phyloP scores from a whole-genome alignment of 2,329 filamentous ascomycete genomes.

The Lasiodiplodia sp. region DNA sequence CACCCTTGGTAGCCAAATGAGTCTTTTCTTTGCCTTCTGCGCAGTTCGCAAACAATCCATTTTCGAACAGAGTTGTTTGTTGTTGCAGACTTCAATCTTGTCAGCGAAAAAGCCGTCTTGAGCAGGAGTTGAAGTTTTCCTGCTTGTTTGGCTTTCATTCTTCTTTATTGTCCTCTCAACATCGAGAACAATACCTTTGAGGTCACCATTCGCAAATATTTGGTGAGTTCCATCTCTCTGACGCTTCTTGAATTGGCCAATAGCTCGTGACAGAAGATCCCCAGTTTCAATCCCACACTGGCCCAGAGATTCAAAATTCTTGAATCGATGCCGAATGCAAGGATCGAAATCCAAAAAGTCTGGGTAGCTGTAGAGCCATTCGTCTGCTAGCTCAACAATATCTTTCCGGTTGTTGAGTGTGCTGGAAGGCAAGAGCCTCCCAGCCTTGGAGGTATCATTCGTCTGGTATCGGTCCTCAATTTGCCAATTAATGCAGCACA shows the following conservation, averaged over 20 bases:
- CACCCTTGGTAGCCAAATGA: background rate
- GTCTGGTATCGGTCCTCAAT: too few relatives aligned
- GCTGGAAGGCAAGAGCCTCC: slow-evolving; percentile 10
- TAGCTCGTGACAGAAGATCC: too few relatives aligned
- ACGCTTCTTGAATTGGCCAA: too few relatives aligned
- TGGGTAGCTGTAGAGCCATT: slow-evolving; percentile 29
- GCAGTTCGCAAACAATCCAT: background rate
- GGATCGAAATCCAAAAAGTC: slow-evolving; percentile 16
- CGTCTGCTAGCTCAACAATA: slow-evolving; percentile 27
- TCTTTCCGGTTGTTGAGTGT: slow-evolving; percentile 16
- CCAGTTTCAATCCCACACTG: too few relatives aligned
- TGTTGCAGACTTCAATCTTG: background rate
- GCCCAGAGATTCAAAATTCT: too few relatives aligned
- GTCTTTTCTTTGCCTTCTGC: slow-evolving; percentile 17
- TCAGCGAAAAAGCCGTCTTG: background rate
- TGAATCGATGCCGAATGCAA: background rate
- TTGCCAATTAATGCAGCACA: too few relatives aligned
- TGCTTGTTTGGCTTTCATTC: too few relatives aligned
- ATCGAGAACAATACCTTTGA: too few relatives aligned
- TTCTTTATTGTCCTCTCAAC: too few relatives aligned
- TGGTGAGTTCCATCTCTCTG: too few relatives aligned
- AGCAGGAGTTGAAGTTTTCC: too few relatives aligned
- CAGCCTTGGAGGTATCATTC: background rate
- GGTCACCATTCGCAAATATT: accelerated
- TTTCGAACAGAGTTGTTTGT: too few relatives aligned